These are phyloP conservation scores for Trichoderma sp. DNA, from an alignment of 2,329 filamentous ascomycete genomes.

Conservation along the genomic window DNA sequence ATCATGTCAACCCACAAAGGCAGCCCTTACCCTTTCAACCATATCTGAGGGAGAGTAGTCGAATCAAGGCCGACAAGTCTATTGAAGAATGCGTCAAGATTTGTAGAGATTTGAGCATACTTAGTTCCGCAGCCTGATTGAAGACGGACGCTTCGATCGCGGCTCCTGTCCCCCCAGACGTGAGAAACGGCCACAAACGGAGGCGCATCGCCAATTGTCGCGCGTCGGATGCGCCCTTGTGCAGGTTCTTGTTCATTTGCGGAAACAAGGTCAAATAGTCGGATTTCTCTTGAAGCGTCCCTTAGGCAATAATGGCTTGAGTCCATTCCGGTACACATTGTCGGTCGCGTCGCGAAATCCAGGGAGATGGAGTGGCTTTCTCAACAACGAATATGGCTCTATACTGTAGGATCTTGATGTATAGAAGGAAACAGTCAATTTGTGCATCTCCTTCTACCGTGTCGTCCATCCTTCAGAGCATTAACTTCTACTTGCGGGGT, in stretches of 20 bases:
- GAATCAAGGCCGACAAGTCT: background rate
- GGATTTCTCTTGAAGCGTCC: background rate
- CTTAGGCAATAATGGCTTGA: background rate
- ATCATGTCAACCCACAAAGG: background rate
- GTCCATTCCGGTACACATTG: background rate
- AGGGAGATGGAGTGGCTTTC: background rate
- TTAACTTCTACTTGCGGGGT: background rate
- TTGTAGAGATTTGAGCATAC: background rate
- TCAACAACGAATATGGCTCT: background rate
- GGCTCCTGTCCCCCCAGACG: background rate
- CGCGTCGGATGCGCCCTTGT: background rate
- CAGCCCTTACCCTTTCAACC: background rate
- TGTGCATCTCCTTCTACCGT: fast-evolving
- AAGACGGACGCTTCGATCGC: background rate
- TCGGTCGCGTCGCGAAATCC: background rate
- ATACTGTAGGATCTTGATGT: background rate
- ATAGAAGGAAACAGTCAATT: background rate
- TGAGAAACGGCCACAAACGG: background rate
- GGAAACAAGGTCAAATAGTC: background rate
- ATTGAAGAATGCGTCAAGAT: background rate
- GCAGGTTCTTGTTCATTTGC: background rate
- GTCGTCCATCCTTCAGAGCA: background rate
- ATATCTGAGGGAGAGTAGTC: background rate
- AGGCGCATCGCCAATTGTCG: background rate
- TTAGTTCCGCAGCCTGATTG: background rate